Conservation (phyloP, 2,329 filamentous ascomycete species). For the Penicillium sp. region DNA sequence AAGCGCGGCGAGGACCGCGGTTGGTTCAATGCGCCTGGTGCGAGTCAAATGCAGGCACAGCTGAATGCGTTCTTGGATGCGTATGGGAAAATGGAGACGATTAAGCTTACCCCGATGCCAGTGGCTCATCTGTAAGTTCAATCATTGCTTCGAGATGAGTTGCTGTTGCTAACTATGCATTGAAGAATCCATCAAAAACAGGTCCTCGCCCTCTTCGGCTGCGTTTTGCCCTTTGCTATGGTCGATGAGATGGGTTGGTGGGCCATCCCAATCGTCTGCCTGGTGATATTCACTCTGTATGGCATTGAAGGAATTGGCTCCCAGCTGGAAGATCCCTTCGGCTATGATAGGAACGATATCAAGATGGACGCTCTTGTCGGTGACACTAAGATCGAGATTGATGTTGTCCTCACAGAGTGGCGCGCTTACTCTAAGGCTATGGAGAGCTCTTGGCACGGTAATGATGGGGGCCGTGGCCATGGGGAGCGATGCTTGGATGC, state of each 20-base stretch:
- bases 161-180: neutral
- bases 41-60: slow-evolving; percentile 63
- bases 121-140: slow-evolving; percentile 62
- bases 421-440: slow-evolving; percentile 40
- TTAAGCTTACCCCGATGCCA: slow-evolving; percentile 67
- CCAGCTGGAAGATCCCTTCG: slow-evolving; percentile 70
- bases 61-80: slow-evolving; percentile 63
- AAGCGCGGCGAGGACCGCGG: slow-evolving; percentile 60
- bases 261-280: slow-evolving; percentile 63
- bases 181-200: slow-evolving; percentile 66
- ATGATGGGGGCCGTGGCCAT: slow-evolving; percentile 24
- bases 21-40: slow-evolving; percentile 67
- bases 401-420: slow-evolving; percentile 66
- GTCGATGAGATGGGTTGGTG: slow-evolving; percentile 69
- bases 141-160: no score
- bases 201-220: slow-evolving; percentile 66
- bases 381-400: slow-evolving; percentile 64
- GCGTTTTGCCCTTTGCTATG: slow-evolving; percentile 67
- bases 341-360: slow-evolving; percentile 70
- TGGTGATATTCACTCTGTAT: slow-evolving; percentile 69
- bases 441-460: slow-evolving; percentile 17
- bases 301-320: slow-evolving; percentile 68
- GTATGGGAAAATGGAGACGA: slow-evolving; percentile 70
- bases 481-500: slow-evolving; percentile 24
- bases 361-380: slow-evolving; percentile 71